Evolutionary conservation across 2,329 filamentous ascomycete genomes (phyloP).

Genomic region (Fusarium aywerte): DNA sequence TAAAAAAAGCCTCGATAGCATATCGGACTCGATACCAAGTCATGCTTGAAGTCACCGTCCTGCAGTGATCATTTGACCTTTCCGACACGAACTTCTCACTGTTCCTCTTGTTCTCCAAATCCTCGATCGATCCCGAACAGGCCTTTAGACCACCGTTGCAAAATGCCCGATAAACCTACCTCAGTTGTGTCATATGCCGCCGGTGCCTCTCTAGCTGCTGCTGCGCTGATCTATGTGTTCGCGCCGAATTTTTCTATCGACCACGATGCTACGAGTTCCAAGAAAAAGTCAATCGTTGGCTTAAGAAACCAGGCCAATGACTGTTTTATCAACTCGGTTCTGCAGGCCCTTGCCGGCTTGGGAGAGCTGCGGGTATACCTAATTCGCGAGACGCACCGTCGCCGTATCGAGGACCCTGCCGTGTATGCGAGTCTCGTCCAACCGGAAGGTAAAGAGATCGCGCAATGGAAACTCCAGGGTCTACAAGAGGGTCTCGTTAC

Average conservation of each 20-base stretch:
- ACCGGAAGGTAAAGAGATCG: constrained; percentile 57
- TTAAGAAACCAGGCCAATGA: constrained; percentile 93
- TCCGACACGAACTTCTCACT: constrained; percentile 38
- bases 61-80: constrained; percentile 41
- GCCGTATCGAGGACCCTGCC: constrained; percentile 79
- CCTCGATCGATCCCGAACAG: constrained; percentile 27
- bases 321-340: constrained; percentile 95
- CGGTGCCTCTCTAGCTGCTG: constrained; percentile 92
- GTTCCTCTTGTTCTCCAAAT: constrained; percentile 14
- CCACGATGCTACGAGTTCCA: constrained; percentile 72
- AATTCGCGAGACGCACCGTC: constrained; percentile 88
- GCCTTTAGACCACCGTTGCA: constrained; percentile 29
- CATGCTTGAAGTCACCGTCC: constrained; percentile 39
- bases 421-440: constrained; percentile 75
- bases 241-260: constrained; percentile 97
- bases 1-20: constrained; percentile 7
- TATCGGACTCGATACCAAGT: constrained; percentile 28
- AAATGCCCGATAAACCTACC: constrained; percentile 53
- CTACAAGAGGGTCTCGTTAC: constrained; percentile 87
- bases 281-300: constrained; percentile 90
- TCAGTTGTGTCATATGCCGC: constrained; percentile 85
- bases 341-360: constrained; percentile 91
- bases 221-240: constrained; percentile 96
- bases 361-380: constrained; percentile 90
- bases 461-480: constrained; percentile 71